Conservation (phyloP, 192 early-diverging fungal species). For the Glomus cerebriforme region DNA sequence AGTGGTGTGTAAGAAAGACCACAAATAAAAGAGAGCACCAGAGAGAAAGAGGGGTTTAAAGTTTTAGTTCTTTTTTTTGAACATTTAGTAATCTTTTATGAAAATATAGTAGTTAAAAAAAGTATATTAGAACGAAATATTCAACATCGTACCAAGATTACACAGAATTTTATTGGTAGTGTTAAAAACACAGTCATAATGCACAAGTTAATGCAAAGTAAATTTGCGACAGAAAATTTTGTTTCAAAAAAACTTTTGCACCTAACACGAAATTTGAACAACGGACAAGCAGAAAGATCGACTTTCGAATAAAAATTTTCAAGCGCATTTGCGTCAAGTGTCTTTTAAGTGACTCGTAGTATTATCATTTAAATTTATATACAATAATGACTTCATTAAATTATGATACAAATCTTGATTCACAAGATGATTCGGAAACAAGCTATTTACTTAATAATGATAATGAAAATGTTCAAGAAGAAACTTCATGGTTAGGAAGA, state of each 20-base stretch:
- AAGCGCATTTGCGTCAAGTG: too few species aligned
- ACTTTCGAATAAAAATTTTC: too few species aligned
- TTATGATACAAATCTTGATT: too few species aligned
- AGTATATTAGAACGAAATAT: not conserved
- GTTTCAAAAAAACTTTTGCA: too few species aligned
- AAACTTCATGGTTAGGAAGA: not conserved
- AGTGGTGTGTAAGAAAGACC: not conserved
- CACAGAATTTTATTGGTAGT: not conserved
- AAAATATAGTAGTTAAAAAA: not conserved
- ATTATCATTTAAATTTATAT: too few species aligned
- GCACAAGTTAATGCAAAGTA: not conserved
- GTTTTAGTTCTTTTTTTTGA: not conserved
- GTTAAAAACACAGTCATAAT: not conserved
- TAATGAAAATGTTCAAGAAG: too few species aligned
- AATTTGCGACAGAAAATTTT: not conserved
- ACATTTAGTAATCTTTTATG: not conserved
- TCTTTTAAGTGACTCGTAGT: too few species aligned
- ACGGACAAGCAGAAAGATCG: too few species aligned
- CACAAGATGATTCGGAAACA: too few species aligned
- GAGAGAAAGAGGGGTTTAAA: not conserved
- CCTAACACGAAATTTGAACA: too few species aligned
- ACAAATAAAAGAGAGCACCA: not conserved
- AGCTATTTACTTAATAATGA: too few species aligned
- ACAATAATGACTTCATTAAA: too few species aligned
- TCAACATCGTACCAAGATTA: not conserved